Percentiles rank a stretch among this genome's conserved stretches.
These are phyloP conservation scores for Globisporangium okanoganense DNA, from an alignment of 352 stramenopile species.

Conservation along the genomic window DNA sequence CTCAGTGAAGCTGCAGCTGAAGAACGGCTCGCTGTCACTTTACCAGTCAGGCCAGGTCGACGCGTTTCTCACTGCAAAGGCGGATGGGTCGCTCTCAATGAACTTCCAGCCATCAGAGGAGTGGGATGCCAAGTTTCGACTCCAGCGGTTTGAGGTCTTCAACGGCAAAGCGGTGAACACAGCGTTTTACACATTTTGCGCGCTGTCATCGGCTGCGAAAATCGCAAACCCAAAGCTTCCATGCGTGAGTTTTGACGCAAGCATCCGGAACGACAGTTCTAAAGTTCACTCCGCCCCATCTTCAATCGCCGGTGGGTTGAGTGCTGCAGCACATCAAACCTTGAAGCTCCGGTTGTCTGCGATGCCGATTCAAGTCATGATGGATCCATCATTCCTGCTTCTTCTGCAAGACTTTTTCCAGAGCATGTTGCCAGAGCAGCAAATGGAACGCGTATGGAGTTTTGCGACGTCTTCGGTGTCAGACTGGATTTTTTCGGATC, in stretches of 20 bases:
- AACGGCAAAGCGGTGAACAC: slow-evolving; percentile 44
- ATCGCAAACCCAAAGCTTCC: slow-evolving; percentile 18
- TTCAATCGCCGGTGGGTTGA: slow-evolving; percentile 3
- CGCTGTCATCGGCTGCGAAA: slow-evolving; percentile 29
- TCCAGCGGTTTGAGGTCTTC: slow-evolving; percentile 66
- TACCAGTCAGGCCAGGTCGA: slow-evolving; percentile 43
- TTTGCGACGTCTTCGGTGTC: slow-evolving; percentile 80
- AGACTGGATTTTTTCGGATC: slow-evolving; percentile 74
- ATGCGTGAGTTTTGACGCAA: slow-evolving; percentile 52
- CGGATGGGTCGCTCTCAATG: slow-evolving; percentile 48
- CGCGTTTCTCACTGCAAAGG: slow-evolving; percentile 41
- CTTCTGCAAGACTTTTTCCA: slow-evolving; percentile 70
- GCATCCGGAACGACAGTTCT: slow-evolving; percentile 12
- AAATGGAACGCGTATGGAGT: slow-evolving; percentile 74
- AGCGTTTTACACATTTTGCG: slow-evolving; percentile 63
- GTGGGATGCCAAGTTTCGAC: slow-evolving; percentile 54
- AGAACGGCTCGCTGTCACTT: slow-evolving; percentile 44
- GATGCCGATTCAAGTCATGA: slow-evolving; percentile 63
- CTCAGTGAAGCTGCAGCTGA: slow-evolving; percentile 60
- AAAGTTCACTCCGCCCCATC: background rate
- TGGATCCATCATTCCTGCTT: slow-evolving; percentile 68
- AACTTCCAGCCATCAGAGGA: slow-evolving; percentile 66
- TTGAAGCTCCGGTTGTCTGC: slow-evolving; percentile 47
- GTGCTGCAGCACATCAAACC: background rate
- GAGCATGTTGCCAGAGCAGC: slow-evolving; percentile 56